phyloP scores from a whole-genome alignment of 1,284 basidiomycete species.

The Pholiota adiposa region DNA sequence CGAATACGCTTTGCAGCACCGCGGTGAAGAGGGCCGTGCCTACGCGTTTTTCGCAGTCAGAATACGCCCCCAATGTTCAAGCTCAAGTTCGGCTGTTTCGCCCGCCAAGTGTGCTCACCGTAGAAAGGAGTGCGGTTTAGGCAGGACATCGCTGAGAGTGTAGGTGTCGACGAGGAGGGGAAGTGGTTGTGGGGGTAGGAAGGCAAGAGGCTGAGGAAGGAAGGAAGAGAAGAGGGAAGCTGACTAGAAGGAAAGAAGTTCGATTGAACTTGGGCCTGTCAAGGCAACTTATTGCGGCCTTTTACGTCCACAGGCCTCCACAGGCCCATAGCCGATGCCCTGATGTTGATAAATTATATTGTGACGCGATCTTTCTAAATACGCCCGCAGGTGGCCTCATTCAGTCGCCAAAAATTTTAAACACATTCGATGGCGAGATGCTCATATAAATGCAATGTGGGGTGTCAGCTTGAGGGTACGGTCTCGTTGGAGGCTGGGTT shows the following conservation, averaged over 20 bases:
- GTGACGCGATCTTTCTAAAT: not conserved
- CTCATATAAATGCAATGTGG: not conserved
- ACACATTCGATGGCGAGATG: not conserved
- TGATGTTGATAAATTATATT: not conserved
- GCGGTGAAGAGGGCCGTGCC: slow-evolving; percentile 35
- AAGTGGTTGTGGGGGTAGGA: not conserved
- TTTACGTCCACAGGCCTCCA: not conserved
- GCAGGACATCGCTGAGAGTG: slow-evolving; percentile 8
- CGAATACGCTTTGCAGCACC: slow-evolving; percentile 34
- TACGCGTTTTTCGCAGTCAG: slow-evolving; percentile 7
- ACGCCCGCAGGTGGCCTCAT: not conserved
- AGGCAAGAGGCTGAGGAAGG: not conserved
- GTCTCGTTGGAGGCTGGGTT: no score
- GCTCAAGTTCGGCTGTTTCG: no score
- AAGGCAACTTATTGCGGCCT: not conserved
- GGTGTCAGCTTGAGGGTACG: not conserved
- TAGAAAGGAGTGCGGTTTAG: slow-evolving; percentile 24
- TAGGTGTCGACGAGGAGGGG: not conserved
- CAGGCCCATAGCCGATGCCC: not conserved
- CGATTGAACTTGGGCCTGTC: not conserved
- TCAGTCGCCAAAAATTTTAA: not conserved
- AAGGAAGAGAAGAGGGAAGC: not conserved
- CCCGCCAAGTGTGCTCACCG: slow-evolving; percentile 9
- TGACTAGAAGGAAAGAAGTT: not conserved
- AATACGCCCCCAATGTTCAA: not conserved